Evolutionary conservation across 2,329 filamentous ascomycete species (phyloP), one percentile per base, ranked within the genome.

Genomic region (Dothistroma pini): DNA sequence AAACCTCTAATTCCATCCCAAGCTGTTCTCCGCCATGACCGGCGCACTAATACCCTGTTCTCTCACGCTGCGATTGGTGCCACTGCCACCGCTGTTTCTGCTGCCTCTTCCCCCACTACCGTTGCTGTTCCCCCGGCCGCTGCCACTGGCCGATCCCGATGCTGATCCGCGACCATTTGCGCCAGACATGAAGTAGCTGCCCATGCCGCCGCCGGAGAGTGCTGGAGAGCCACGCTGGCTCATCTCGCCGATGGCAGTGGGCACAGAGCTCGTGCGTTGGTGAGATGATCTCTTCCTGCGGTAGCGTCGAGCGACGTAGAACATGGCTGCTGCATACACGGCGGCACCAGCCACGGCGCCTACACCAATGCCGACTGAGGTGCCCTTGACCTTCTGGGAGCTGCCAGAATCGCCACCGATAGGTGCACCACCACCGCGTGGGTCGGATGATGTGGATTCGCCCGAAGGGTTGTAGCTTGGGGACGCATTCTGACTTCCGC

Each of bases 321-420:
- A 93, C 93, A 97, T 96, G 75, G 91, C 92, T 12, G 89, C 90
- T 72, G 92, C 93, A 69, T 96, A 96, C n/a, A 91, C 87, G 55
- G 88, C 89, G 48, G 90, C 91, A 71, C 92, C 87, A 49, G 85
- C 84, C 34, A 93, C 85, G 29, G 90, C 89, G 70, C 90, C 91
- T 22, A 91, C 82, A 59, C 89, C 90, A 70, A 96, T 89, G 71
- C 77, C 84, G 66, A 80, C 85, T 70, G 80, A 88, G 75, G 86
- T 88, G 48, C 84, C 86, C 64, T 84, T 84, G 51, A 87, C 80
- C 6, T 83, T 83, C 66, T 84, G 80, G 60, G 81, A 80, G 38
- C 79, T 79, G 69, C 76, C 76, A 52, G 79, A 79, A 59, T 83
- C 81, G 49, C 77, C 77, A 63, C 78, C 79, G 41, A 83, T 75